Base-by-base conservation (phyloP, 2,329 filamentous ascomycete genomes). In the Cytospora piceicola region DNA sequence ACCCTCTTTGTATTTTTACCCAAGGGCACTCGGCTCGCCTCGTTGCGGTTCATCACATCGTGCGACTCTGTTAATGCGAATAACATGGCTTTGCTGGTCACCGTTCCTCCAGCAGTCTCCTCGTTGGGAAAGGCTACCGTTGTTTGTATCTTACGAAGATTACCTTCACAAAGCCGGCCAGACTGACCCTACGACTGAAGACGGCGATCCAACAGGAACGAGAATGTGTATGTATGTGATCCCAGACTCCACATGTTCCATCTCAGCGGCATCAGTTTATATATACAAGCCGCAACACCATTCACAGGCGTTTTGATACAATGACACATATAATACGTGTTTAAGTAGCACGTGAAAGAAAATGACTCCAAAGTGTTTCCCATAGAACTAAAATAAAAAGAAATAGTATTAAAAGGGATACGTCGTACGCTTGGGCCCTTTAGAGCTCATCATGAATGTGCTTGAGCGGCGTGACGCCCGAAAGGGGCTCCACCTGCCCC, bases 361-460 rank as follows among this genome's bases (percentile, higher is more conserved):
- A 49, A 49, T 7, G n/a, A 3, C 9, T 20, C 39, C n/a, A 24
- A 49, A 9, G n/a, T 17, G 24, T n/a, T 27, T 54, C 36, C 27
- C 61, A 22, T 15, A 46, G 22, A 63, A 32, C 20, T 17, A n/a
- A 42, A 29, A 54, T 53, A 42, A 36, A 24, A n/a, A 58, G 22
- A 32, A 9, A 8, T 55, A 34, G 1, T 9, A 9, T 32, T 32
- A 8, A n/a, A 54, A 14, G 46, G 24, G 20, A 12, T 27, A 39
- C 56, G 65, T 64, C 6, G 14, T 3, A 5, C 27, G 3, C 27
- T 3, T 49, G 2, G n/a, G 7, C 60, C 70, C 68, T 83, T 82
- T 91, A 94, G 83, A 94, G 83, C 83, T 94, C 91, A 75, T 94
- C 91, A 74, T 93, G 90, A 34, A 80, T 79, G 17, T 63, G 61